phyloP scores from a whole-genome alignment of 2,329 filamentous ascomycete genomes.

The Aspergillus udagawae region DNA sequence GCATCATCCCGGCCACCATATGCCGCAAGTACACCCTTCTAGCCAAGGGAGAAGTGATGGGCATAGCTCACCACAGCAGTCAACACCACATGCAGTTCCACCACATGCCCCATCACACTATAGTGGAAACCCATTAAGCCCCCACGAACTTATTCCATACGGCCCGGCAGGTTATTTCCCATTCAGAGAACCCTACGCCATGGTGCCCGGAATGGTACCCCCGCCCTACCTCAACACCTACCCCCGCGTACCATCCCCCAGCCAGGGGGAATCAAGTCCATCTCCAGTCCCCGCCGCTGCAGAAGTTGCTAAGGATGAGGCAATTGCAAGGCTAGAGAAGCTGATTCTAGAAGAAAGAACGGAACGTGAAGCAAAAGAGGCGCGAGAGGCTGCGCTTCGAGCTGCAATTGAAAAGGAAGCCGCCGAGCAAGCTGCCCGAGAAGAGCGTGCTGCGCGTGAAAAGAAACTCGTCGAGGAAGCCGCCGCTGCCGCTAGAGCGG shows the following conservation, averaged over 20 bases:
- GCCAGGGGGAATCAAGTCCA: slow-evolving; percentile 23
- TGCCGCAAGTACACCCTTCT: slow-evolving; percentile 17
- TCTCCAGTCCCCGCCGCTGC: slow-evolving; percentile 30
- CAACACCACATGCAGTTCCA: slow-evolving; percentile 24
- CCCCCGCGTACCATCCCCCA: slow-evolving; percentile 32
- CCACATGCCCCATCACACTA: slow-evolving; percentile 28
- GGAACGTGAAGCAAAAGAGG: slow-evolving; percentile 38
- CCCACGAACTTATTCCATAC: slow-evolving; percentile 39
- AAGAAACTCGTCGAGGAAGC: slow-evolving; percentile 42
- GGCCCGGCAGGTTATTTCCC: slow-evolving; percentile 30
- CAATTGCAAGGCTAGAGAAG: slow-evolving; percentile 60
- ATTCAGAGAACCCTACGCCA: slow-evolving; percentile 31
- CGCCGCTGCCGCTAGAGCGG: slow-evolving; percentile 46
- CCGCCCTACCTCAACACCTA: slow-evolving; percentile 35
- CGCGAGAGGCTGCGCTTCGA: slow-evolving; percentile 35
- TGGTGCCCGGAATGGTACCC: slow-evolving; percentile 33
- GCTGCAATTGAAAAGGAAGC: slow-evolving; percentile 53
- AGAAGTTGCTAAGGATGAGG: slow-evolving; percentile 52
- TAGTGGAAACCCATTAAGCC: slow-evolving; percentile 26
- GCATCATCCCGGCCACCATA: slow-evolving; percentile 24
- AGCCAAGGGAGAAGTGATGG: slow-evolving; percentile 25
- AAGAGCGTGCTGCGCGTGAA: slow-evolving; percentile 38
- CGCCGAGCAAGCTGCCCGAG: slow-evolving; percentile 27
- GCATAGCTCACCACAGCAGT: slow-evolving; percentile 28
- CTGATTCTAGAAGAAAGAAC: slow-evolving; percentile 47